Evolutionary conservation across 2,329 filamentous ascomycete genomes (phyloP).

Genomic region (Zymoseptoria pseudotritici): DNA sequence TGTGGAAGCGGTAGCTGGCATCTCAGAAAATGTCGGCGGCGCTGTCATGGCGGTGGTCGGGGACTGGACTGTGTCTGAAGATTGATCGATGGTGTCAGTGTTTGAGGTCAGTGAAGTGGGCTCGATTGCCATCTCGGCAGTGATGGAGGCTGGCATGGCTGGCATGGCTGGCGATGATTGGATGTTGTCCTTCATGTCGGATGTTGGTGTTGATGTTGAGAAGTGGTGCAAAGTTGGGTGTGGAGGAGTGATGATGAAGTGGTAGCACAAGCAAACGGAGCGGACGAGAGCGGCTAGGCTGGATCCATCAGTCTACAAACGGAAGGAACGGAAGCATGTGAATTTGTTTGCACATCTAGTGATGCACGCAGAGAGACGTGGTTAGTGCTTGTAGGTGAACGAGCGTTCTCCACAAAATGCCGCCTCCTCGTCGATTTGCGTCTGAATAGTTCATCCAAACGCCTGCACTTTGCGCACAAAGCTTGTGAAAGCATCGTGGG

Average conservation of each 20-base stretch:
- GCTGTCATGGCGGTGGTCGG: neutral
- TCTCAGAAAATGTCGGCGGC: neutral
- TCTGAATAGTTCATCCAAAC: neutral
- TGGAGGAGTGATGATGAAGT: neutral
- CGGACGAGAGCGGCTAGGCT: neutral
- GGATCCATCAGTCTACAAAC: neutral
- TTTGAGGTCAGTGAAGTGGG: neutral
- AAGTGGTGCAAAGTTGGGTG: neutral
- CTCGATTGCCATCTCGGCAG: neutral
- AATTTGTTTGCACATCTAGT: neutral
- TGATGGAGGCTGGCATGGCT: neutral
- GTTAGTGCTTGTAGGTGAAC: neutral
- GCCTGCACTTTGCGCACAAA: neutral
- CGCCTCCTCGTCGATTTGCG: neutral
- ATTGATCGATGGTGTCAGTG: neutral
- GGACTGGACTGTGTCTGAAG: neutral
- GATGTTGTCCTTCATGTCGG: neutral
- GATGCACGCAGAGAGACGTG: neutral
- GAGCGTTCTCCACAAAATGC: neutral
- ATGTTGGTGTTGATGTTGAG: neutral
- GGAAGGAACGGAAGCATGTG: neutral
- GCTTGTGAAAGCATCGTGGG: neutral
- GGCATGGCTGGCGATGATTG: neutral
- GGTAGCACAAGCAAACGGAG: neutral
- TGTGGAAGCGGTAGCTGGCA: neutral